Conservation (phyloP, 192 early-diverging fungal genomes). For the Backusella macrospora region DNA sequence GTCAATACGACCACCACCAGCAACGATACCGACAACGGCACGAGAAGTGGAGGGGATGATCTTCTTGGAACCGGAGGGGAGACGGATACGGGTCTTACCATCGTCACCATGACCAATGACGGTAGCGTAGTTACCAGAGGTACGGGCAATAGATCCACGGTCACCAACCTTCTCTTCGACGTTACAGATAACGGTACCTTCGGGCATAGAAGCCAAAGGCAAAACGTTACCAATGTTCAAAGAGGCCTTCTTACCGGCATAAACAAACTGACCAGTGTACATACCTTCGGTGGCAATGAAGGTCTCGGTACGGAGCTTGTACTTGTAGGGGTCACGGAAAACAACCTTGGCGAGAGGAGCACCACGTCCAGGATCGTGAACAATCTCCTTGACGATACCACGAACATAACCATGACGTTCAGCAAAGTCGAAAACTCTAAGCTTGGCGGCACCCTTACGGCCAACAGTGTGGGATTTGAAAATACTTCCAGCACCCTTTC, state of each 20-base stretch:
- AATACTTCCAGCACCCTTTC: constrained; percentile 95
- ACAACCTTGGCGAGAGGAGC: constrained; percentile 89
- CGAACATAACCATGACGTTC: constrained; percentile 98
- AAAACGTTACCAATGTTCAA: constrained; percentile 95
- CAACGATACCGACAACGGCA: constrained; percentile 96
- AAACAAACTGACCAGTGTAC: constrained; percentile 99
- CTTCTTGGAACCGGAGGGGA: constrained; percentile 99
- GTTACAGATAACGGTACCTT: constrained; percentile 96
- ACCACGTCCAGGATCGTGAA: constrained; percentile 98
- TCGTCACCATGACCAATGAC: constrained; percentile 99
- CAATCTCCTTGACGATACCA: constrained; percentile 97
- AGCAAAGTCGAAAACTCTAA: constrained; percentile 91
- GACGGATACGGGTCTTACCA: constrained; percentile 95
- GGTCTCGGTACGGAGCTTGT: constrained; percentile 85
- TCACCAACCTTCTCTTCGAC: constrained; percentile 96
- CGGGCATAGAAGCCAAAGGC: constrained; percentile 91
- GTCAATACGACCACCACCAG: constrained; percentile 98
- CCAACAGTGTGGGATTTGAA: constrained; percentile 95
- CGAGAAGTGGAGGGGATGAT: constrained; percentile 87
- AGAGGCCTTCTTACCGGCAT: constrained; percentile 95
- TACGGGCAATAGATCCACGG: constrained; percentile 93
- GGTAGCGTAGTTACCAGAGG: constrained; percentile 98
- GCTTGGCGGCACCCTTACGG: constrained; percentile 95
- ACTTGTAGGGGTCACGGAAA: constrained; percentile 42
- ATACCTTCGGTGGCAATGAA: constrained; percentile 99